phyloP scores from a whole-genome alignment of 352 stramenopile genomes.

The Pythium biforme region DNA sequence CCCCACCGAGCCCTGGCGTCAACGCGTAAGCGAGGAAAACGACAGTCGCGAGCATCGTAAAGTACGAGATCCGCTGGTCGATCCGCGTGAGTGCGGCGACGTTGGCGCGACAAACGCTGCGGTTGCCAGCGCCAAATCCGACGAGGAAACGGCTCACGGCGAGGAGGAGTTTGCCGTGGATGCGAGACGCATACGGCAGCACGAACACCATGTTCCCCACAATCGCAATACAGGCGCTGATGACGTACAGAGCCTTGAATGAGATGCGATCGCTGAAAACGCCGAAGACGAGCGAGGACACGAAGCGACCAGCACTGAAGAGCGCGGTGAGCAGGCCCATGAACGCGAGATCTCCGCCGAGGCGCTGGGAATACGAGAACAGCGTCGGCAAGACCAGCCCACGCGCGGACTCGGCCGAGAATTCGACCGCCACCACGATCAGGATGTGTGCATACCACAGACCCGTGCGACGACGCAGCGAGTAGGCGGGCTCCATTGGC shows the following conservation, averaged over 20 bases:
- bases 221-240: constrained; percentile 38
- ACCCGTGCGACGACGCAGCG: neutral
- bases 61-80: constrained; percentile 58
- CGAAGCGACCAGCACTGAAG: constrained; percentile 58
- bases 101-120: constrained; percentile 69
- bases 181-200: constrained; percentile 38
- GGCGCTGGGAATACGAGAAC: constrained; percentile 55
- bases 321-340: constrained; percentile 62
- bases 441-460: constrained; percentile 58
- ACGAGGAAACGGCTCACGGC: constrained; percentile 60
- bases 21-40: constrained; percentile 75
- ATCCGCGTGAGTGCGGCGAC: constrained; percentile 59
- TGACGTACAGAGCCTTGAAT: constrained; percentile 57
- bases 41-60: constrained; percentile 65
- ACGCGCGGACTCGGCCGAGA: constrained; percentile 54
- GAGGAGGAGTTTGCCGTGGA: constrained; percentile 42
- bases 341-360: constrained; percentile 56
- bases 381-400: constrained; percentile 67
- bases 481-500: too few relatives aligned
- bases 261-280: constrained; percentile 60
- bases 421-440: constrained; percentile 59
- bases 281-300: constrained; percentile 63
- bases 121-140: constrained; percentile 68
- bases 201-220: constrained; percentile 64
- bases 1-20: constrained; percentile 53